Conservation (phyloP, 2,329 filamentous ascomycete genomes). For the Volutella citrinella region DNA sequence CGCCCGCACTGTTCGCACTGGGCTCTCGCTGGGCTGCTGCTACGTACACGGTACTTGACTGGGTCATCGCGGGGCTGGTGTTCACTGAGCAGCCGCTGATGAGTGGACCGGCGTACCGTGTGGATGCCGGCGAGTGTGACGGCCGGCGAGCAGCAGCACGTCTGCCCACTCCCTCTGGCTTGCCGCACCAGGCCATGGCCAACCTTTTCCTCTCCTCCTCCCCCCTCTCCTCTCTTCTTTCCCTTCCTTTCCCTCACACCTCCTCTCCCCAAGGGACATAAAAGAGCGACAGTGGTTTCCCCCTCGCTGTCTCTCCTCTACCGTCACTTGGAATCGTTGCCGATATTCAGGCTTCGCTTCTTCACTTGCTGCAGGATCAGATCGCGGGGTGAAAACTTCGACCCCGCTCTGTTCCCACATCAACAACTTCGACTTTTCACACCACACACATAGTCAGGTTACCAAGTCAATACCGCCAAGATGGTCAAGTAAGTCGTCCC, state of each 20-base stretch:
- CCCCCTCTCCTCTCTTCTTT: conserved; percentile 21
- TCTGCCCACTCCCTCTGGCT: too few species aligned
- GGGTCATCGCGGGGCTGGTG: too few species aligned
- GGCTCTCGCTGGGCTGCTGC: too few species aligned
- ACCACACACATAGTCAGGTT: conserved; percentile 35
- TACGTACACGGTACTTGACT: too few species aligned
- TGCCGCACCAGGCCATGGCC: too few species aligned
- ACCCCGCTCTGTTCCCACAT: conserved; percentile 43
- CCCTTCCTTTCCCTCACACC: conserved; percentile 18
- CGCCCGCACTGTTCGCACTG: too few species aligned
- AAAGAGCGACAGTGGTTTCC: conserved; percentile 38
- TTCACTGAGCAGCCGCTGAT: too few species aligned
- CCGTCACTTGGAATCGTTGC: conserved; percentile 31
- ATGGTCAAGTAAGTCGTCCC: conserved; percentile 94
- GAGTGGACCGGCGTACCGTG: too few species aligned
- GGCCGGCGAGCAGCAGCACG: too few species aligned
- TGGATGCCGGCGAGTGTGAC: too few species aligned
- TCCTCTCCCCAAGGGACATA: conserved; percentile 32
- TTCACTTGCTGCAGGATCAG: conserved; percentile 25
- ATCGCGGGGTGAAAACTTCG: conserved; percentile 41
- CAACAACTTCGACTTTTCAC: conserved; percentile 34
- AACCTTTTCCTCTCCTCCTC: conserved; percentile 23
- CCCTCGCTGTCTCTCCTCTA: conserved; percentile 37
- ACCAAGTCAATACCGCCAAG: conserved; percentile 73
- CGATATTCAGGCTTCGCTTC: conserved; percentile 25